phyloP scores from a whole-genome alignment of 208 protist genomes.

The Trypanosoma cruzi region DNA sequence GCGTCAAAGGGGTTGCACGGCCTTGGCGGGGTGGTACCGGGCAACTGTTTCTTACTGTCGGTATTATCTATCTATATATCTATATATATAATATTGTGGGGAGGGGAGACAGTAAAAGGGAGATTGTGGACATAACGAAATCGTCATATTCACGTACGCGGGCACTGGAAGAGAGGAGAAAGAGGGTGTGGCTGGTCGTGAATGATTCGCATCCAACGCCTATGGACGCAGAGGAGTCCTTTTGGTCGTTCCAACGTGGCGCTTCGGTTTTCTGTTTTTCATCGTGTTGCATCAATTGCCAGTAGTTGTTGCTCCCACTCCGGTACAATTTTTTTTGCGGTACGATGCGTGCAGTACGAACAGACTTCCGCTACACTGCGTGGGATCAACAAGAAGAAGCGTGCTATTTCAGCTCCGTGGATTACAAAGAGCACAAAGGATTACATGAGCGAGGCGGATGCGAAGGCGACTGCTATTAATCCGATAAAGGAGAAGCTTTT shows the following conservation, averaged over 20 bases:
- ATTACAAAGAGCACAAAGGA: slow-evolving; percentile 90
- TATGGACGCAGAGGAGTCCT: slow-evolving; percentile 10
- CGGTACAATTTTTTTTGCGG: slow-evolving; percentile 14
- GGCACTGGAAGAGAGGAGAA: not conserved
- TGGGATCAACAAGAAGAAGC: slow-evolving; percentile 72
- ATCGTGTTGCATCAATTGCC: not conserved
- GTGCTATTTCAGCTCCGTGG: slow-evolving; percentile 48
- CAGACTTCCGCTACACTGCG: slow-evolving; percentile 65
- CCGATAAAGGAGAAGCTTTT: slow-evolving; percentile 28
- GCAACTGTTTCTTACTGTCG: too few relatives aligned
- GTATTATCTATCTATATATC: not conserved
- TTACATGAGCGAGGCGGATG: slow-evolving; percentile 78
- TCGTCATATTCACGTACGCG: not conserved
- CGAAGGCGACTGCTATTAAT: slow-evolving; percentile 34
- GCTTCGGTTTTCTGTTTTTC: slow-evolving; percentile 8
- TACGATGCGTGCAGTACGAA: slow-evolving; percentile 64
- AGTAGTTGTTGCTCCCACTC: not conserved
- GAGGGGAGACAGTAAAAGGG: not conserved
- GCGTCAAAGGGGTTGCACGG: not conserved
- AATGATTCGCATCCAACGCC: slow-evolving; percentile 28
- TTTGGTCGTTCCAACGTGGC: not conserved
- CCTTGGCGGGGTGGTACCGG: not conserved
- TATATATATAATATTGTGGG: too few relatives aligned
- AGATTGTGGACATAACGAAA: not conserved
- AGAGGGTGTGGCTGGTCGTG: not conserved